A percentile compares a stretch with the other conserved stretches of the same genome.
These are phyloP conservation scores for Cryptosporidium canis DNA, from an alignment of 169 alveolate genomes.

Conservation along the genomic window DNA sequence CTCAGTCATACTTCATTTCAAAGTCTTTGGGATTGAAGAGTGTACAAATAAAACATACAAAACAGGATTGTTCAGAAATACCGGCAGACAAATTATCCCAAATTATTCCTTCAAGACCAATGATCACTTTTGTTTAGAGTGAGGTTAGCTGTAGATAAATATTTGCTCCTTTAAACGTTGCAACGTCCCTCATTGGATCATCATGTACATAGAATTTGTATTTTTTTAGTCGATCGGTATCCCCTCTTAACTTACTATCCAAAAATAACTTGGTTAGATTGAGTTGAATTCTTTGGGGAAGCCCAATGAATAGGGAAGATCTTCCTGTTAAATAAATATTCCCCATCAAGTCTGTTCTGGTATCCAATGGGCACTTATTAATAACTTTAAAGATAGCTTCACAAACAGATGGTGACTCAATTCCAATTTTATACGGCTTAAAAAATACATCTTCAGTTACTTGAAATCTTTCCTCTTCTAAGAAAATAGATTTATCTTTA, in stretches of 20 bases:
- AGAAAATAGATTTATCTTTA: background rate
- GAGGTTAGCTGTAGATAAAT: conserved; percentile 8
- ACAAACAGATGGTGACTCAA: conserved; percentile 56
- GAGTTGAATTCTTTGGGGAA: conserved; percentile 50
- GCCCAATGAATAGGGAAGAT: conserved; percentile 41
- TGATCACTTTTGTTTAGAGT: background rate
- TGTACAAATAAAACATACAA: background rate
- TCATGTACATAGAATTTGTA: conserved; percentile 37
- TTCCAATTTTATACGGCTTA: conserved; percentile 33
- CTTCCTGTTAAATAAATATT: conserved; percentile 38
- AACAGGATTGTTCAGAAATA: conserved; percentile 37
- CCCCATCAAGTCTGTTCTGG: conserved; percentile 31
- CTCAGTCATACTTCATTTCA: conserved; percentile 43
- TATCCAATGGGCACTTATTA: conserved; percentile 58
- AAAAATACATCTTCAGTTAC: conserved; percentile 67
- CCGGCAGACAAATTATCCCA: conserved; percentile 48
- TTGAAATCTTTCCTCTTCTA: conserved; percentile 69
- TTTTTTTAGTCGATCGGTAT: conserved; percentile 25
- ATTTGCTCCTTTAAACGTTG: conserved; percentile 59
- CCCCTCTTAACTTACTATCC: conserved; percentile 43
- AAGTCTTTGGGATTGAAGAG: conserved; percentile 17
- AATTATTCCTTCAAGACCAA: conserved; percentile 60
- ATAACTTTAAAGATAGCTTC: conserved; percentile 55
- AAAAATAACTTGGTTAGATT: conserved; percentile 32
- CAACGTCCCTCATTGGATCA: conserved; percentile 43